Conservation (phyloP, 2,329 filamentous ascomycete genomes). For the Trematosphaeria pertusa region DNA sequence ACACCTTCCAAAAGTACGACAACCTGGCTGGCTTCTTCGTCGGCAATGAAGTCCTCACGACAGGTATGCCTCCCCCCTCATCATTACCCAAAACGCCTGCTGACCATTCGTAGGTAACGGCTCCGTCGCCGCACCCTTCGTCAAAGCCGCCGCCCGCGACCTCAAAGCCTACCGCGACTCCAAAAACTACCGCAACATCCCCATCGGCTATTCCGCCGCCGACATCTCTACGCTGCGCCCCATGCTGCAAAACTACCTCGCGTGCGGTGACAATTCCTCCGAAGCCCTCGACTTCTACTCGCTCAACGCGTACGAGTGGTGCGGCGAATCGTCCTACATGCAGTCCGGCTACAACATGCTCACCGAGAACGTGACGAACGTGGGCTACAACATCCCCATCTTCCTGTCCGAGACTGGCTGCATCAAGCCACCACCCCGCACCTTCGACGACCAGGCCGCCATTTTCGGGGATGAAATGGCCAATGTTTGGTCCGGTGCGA, state of each 20-base stretch:
- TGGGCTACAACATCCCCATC: constrained; percentile 72
- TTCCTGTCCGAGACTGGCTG: constrained; percentile 83
- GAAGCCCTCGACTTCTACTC: constrained; percentile 84
- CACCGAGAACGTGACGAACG: constrained; percentile 69
- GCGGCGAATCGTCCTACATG: constrained; percentile 58
- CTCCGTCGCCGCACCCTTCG: constrained; percentile 75
- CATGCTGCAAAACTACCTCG: constrained; percentile 76
- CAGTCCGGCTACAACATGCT: constrained; percentile 74
- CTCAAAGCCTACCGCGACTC: constrained; percentile 80
- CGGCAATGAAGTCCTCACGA: constrained; percentile 83
- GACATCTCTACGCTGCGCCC: constrained; percentile 76
- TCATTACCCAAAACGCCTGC: constrained; percentile 10
- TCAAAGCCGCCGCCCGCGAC: constrained; percentile 82
- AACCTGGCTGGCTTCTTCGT: constrained; percentile 86
- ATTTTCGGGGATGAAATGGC: constrained; percentile 80
- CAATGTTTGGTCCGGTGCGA: constrained; percentile 74
- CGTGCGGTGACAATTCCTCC: constrained; percentile 71
- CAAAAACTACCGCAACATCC: constrained; percentile 80
- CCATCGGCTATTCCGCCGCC: constrained; percentile 85
- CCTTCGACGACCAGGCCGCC: constrained; percentile 75
- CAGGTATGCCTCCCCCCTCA: constrained; percentile 33
- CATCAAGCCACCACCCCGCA: constrained; percentile 68
- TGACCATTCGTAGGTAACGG: constrained; percentile 49
- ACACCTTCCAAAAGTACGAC: constrained; percentile 77
- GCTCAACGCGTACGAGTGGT: constrained; percentile 80